Percentiles rank a stretch among this genome's conserved stretches.
phyloP scores from a whole-genome alignment of 148 eudicot genomes.

The Camellia lanceoleosa region DNA sequence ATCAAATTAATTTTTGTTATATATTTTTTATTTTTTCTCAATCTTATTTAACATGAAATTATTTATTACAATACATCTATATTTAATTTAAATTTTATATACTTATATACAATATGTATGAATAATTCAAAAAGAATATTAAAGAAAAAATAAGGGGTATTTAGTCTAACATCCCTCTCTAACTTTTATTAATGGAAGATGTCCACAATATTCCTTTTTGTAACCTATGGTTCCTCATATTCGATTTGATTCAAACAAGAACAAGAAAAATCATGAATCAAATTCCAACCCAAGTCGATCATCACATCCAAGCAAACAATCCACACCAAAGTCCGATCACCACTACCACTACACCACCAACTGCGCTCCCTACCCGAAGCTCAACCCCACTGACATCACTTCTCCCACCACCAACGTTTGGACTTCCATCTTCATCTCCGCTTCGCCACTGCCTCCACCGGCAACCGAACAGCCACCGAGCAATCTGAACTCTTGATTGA shows the following conservation, averaged over 20 bases:
- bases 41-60: too few relatives aligned
- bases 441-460: neutral
- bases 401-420: conserved; percentile 36
- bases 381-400: conserved; percentile 64
- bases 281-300: neutral
- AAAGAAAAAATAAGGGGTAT: too few relatives aligned
- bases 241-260: neutral
- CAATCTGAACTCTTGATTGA: conserved; percentile 13
- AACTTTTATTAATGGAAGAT: too few relatives aligned
- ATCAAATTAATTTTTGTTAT: too few relatives aligned
- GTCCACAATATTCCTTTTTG: too few relatives aligned
- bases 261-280: neutral
- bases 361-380: conserved; percentile 80
- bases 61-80: too few relatives aligned
- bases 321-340: neutral
- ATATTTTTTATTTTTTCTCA: too few relatives aligned
- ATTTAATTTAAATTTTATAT: too few relatives aligned
- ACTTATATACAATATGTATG: too few relatives aligned
- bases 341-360: conserved; percentile 1
- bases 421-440: conserved; percentile 25
- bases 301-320: neutral
- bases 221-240: too few relatives aligned
- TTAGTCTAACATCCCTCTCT: too few relatives aligned
- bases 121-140: too few relatives aligned
- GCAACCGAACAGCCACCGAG: neutral